These are phyloP conservation scores for Aspergillus bridgeri DNA, from an alignment of 495 filamentous ascomycete genomes.

Conservation along the genomic window DNA sequence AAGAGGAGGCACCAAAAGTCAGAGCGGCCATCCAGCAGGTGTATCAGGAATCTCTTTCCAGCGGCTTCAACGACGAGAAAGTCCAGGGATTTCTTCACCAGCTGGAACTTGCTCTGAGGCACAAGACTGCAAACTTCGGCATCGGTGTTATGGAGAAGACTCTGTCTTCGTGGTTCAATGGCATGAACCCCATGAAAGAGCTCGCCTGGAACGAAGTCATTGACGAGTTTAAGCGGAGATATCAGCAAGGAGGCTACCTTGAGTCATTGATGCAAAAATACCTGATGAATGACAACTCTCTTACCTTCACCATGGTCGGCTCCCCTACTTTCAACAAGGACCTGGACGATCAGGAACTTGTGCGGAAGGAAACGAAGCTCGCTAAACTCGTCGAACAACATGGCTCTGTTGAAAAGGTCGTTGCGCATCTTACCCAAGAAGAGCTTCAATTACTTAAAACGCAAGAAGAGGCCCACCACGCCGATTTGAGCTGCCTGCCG, in stretches of 20 bases:
- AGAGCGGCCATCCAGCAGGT: slow-evolving; percentile 68
- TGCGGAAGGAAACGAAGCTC: slow-evolving; percentile 67
- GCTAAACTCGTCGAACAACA: slow-evolving; percentile 61
- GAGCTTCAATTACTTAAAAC: slow-evolving; percentile 79
- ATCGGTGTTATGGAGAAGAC: slow-evolving; percentile 85
- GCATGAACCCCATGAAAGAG: slow-evolving; percentile 84
- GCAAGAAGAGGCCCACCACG: slow-evolving; percentile 74
- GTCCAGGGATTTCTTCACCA: slow-evolving; percentile 92
- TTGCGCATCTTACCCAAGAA: slow-evolving; percentile 61
- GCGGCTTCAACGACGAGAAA: slow-evolving; percentile 83
- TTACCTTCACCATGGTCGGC: slow-evolving; percentile 95
- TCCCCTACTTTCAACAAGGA: slow-evolving; percentile 67
- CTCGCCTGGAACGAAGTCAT: slow-evolving; percentile 88
- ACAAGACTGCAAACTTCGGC: slow-evolving; percentile 93
- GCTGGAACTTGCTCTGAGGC: slow-evolving; percentile 82
- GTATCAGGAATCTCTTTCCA: slow-evolving; percentile 58
- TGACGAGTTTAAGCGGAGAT: slow-evolving; percentile 69
- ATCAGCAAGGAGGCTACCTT: slow-evolving; percentile 70
- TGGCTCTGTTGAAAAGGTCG: slow-evolving; percentile 67
- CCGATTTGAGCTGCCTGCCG: slow-evolving; percentile 84
- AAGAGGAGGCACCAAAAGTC: slow-evolving; percentile 72
- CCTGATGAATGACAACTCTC: slow-evolving; percentile 74
- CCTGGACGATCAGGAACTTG: slow-evolving; percentile 72
- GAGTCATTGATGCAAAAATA: slow-evolving; percentile 87
- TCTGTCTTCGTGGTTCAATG: slow-evolving; percentile 91